phyloP scores from a whole-genome alignment of 441 rosid species.

The Aleurites moluccanus region DNA sequence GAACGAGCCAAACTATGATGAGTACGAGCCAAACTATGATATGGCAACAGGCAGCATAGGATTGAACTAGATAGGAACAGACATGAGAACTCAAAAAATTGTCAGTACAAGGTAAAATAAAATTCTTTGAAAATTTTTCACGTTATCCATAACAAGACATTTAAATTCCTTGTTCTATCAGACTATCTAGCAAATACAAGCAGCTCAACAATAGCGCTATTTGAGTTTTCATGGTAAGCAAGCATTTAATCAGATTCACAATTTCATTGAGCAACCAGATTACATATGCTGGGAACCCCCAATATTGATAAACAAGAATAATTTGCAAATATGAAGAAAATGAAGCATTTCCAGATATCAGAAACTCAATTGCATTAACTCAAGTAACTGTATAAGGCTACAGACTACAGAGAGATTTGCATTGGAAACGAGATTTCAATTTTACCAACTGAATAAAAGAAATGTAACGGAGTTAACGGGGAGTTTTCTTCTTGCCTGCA shows the following conservation, averaged over 20 bases:
- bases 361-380: slow-evolving; percentile 9
- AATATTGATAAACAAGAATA: neutral
- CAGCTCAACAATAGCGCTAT: neutral
- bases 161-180: neutral
- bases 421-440: neutral
- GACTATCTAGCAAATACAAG: neutral
- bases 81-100: neutral
- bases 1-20: neutral
- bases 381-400: neutral
- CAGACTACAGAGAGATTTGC: slow-evolving; percentile 10
- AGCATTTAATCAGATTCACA: neutral
- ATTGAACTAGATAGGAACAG: neutral
- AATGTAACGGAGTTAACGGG: slow-evolving; percentile 33
- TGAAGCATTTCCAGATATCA: neutral
- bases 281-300: neutral
- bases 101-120: neutral
- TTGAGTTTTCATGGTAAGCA: neutral
- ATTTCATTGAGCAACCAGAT: neutral
- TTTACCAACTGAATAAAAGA: neutral
- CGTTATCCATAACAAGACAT: neutral
- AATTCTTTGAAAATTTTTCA: neutral
- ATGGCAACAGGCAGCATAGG: neutral
- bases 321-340: neutral
- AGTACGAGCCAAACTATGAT: no score
- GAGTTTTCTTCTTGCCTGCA: slow-evolving; percentile 78